Evolutionary conservation across 208 protist species (phyloP).

Genomic region (Leishmania braziliensis): DNA sequence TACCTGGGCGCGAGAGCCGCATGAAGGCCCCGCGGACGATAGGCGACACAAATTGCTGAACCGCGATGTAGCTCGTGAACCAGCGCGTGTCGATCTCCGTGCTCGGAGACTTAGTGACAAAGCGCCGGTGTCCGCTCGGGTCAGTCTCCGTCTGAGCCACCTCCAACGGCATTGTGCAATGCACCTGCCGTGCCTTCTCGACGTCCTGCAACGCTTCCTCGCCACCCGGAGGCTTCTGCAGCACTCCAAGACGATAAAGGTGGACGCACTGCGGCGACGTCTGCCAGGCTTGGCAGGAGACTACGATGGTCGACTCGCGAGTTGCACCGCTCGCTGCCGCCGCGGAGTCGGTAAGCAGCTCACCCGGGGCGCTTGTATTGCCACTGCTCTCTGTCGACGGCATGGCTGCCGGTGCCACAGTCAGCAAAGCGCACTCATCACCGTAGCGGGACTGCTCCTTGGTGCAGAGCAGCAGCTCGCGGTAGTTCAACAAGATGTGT

Average conservation of each 20-base stretch:
- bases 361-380: constrained; percentile 19
- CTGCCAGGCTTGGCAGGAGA: constrained; percentile 88
- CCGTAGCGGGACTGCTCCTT: constrained; percentile 85
- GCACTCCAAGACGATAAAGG: constrained; percentile 73
- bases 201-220: constrained; percentile 26
- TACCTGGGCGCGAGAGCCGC: constrained; percentile 79
- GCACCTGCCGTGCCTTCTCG: constrained; percentile 44
- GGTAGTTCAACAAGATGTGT: constrained; percentile 37
- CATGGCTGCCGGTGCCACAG: constrained; percentile 54
- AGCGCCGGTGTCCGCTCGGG: constrained; percentile 54
- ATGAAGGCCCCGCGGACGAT: constrained; percentile 86
- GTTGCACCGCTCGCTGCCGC: constrained; percentile 1
- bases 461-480: constrained; percentile 81
- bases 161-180: constrained; percentile 66
- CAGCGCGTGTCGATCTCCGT: constrained; percentile 80
- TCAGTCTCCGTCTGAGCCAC: constrained; percentile 79
- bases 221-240: constrained; percentile 47
- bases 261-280: constrained; percentile 85
- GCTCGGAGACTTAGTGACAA: constrained; percentile 70
- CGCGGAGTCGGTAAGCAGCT: background rate
- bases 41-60: constrained; percentile 80
- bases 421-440: constrained; percentile 88
- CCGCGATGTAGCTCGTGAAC: constrained; percentile 90
- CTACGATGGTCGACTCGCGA: constrained; percentile 12
- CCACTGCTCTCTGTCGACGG: constrained; percentile 8